A percentile compares a stretch with the other conserved stretches of the same genome.
phyloP scores from a whole-genome alignment of 305 asterid genomes.

The Stenogyne calaminthoides region DNA sequence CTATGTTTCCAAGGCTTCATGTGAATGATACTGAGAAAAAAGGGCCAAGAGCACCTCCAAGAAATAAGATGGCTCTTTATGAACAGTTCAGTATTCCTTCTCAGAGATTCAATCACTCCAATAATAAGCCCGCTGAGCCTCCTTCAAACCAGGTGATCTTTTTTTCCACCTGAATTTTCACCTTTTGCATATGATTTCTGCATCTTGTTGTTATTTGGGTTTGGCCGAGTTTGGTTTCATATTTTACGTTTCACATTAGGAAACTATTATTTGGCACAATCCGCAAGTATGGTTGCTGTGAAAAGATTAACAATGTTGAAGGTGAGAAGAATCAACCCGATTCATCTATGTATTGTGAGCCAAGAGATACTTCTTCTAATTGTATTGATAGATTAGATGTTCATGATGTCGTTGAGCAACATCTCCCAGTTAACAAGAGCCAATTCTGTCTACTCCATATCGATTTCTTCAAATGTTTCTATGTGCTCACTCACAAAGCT shows the following conservation, averaged over 20 bases:
- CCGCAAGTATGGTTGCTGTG: neutral
- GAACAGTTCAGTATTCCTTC: conserved; percentile 89
- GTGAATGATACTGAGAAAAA: conserved; percentile 81
- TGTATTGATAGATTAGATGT: conserved; percentile 14
- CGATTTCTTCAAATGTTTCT: conserved; percentile 95
- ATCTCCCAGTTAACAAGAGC: conserved; percentile 59
- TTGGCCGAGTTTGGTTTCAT: neutral
- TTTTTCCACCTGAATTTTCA: neutral
- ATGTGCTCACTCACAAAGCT: conserved; percentile 99
- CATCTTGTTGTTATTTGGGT: neutral
- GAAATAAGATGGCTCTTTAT: conserved; percentile 92
- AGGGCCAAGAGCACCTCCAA: conserved; percentile 95
- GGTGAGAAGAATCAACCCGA: conserved; percentile 21
- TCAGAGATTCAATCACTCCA: conserved; percentile 49
- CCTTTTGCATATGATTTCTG: neutral
- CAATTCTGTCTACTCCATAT: conserved; percentile 87
- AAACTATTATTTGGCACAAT: neutral
- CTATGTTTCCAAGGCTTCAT: conserved; percentile 93
- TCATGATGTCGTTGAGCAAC: conserved; percentile 8
- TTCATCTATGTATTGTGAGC: conserved; percentile 26
- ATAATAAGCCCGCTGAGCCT: conserved; percentile 30
- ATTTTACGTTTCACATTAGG: neutral
- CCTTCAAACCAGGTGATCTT: conserved; percentile 54
- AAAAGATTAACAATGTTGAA: conserved; percentile 8
- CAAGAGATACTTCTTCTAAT: conserved; percentile 21